Conservation (phyloP, 2,329 filamentous ascomycete genomes). For the Ascomycota sp. region DNA sequence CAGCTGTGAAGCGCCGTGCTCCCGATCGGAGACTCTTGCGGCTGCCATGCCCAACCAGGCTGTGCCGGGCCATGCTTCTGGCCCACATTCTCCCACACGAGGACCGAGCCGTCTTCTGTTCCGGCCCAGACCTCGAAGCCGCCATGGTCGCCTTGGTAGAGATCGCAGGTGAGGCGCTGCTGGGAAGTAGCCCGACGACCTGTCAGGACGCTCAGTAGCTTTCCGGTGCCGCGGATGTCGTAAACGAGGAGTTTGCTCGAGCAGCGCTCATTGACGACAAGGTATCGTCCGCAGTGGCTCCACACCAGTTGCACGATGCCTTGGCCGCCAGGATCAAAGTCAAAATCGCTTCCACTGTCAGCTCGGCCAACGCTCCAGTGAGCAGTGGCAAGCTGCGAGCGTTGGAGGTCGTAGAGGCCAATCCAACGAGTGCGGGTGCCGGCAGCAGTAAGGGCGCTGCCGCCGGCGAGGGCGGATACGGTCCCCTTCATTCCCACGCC, state of each 20-base stretch:
- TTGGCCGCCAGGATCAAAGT: constrained; percentile 29
- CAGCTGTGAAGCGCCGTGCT: constrained; percentile 29
- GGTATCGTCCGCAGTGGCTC: constrained; percentile 42
- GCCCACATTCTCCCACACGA: constrained; percentile 38
- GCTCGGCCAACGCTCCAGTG: constrained; percentile 34
- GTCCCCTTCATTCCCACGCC: constrained; percentile 45
- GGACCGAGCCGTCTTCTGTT: constrained; percentile 29
- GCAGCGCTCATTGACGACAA: constrained; percentile 40
- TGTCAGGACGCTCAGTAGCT: constrained; percentile 31
- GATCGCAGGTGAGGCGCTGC: constrained; percentile 34
- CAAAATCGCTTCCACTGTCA: constrained; percentile 22
- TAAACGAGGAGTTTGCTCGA: constrained; percentile 36
- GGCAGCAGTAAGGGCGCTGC: constrained; percentile 28
- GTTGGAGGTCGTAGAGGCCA: constrained; percentile 39
- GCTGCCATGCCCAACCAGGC: constrained; percentile 28
- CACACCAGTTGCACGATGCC: constrained; percentile 41
- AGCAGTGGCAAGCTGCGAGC: constrained; percentile 30
- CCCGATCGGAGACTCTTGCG: constrained; percentile 26
- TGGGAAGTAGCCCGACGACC: constrained; percentile 30
- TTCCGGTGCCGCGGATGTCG: constrained; percentile 38
- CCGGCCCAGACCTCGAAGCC: constrained; percentile 45
- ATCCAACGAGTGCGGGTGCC: constrained; percentile 44
- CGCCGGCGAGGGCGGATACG: constrained; percentile 29
- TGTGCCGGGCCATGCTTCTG: constrained; percentile 19
- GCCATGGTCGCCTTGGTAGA: constrained; percentile 22